Evolutionary conservation across 192 early-diverging fungal species (phyloP), one percentile per base, ranked within the genome.

Genomic region (Entomortierella lignicola): DNA sequence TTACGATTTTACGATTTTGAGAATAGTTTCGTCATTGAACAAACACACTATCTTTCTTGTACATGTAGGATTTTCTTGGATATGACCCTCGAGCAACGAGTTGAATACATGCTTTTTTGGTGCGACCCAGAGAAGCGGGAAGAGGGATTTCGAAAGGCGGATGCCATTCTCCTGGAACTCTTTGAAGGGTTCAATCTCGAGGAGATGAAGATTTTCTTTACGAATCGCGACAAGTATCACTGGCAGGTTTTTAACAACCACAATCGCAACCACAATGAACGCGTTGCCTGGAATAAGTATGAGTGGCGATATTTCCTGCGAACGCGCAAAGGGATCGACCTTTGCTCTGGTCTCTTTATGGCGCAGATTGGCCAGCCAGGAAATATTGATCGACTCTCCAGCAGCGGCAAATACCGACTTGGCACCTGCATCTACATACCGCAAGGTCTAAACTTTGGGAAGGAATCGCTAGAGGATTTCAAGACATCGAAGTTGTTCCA

Each of bases 101-200:
- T n/a, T n/a, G 57, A 69, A 15, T 69, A 69, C 57, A 60, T 69
- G 66, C 57, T 59, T 32, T 52, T 60, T 60, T 69, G 67, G 37
- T 68, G 66, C 56, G 55, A 60, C 39, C n/a, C 25, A 11, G 27
- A 60, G 58, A 55, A 53, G 50, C 67, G 67, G 0, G 56, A 69
- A 60, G 55, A 53, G 8, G 66, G 66, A 48, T 59, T 59, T 44
- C 25, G 44, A 50, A 58, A 34, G 32, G 39, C 67, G 21, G 58
- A 69, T 32, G 67, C 34, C 34, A 54, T 69, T 25, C 58, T 69
- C 37, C 34, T 69, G 34, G 26, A 52, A 31, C 67, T 54, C 26
- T 54, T 54, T 29, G 52, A 54, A 53, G 32, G 62, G 27, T 64
- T 34, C 42, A 44, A 56, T 42, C 37, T 26, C 18, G 32, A 47